Evolutionary conservation across 2,329 filamentous ascomycete genomes (phyloP).

Genomic region (Exutisphaerella laricina): DNA sequence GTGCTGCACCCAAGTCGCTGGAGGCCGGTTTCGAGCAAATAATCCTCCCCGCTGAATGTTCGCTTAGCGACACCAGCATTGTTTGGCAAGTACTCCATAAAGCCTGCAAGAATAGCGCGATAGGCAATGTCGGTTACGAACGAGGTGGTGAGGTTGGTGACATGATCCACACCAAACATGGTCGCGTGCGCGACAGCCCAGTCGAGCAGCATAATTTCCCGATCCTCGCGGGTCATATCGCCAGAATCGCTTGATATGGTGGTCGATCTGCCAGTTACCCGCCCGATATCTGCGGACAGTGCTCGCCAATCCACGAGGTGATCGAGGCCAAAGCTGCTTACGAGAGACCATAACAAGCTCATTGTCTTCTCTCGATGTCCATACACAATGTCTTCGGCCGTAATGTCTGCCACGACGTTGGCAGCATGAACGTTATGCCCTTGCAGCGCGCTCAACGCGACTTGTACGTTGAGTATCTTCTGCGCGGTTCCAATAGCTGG

Average conservation of each 20-base stretch:
- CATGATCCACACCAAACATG: conserved; percentile 26
- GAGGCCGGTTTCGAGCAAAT: conserved; percentile 35
- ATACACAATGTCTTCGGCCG: conserved; percentile 56
- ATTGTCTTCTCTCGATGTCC: conserved; percentile 61
- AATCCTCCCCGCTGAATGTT: not conserved
- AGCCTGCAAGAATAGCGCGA: conserved; percentile 53
- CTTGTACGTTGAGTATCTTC: conserved; percentile 55
- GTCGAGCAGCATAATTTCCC: conserved; percentile 43
- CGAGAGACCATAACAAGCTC: conserved; percentile 54
- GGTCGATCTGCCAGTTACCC: too few species aligned
- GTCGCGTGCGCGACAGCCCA: conserved; percentile 49
- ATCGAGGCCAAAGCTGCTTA: conserved; percentile 54
- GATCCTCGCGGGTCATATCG: conserved; percentile 8
- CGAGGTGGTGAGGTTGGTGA: conserved; percentile 53
- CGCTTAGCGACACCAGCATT: not conserved
- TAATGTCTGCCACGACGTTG: conserved; percentile 41
- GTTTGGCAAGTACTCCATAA: conserved; percentile 42
- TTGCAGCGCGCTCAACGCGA: conserved; percentile 51
- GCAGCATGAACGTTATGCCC: conserved; percentile 38
- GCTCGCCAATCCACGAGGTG: too few species aligned
- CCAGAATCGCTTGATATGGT: too few species aligned
- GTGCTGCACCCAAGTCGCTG: conserved; percentile 38
- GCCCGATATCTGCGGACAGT: too few species aligned
- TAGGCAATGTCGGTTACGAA: conserved; percentile 53
- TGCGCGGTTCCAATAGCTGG: conserved; percentile 51